phyloP scores from a whole-genome alignment of 441 rosid genomes.

The Raphanus hybrid region DNA sequence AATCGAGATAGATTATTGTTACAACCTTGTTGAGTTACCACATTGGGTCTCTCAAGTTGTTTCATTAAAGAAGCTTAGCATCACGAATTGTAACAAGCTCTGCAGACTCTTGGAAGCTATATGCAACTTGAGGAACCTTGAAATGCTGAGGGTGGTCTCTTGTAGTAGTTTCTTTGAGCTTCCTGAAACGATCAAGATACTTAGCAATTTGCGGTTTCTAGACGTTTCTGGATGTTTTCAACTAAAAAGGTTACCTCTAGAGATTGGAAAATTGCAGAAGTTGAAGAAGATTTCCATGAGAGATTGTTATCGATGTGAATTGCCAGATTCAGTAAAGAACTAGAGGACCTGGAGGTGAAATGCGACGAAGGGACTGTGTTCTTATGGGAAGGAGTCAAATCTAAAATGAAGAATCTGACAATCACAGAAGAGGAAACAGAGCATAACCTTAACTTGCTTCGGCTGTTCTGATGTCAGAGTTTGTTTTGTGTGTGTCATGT shows the following conservation, averaged over 20 bases:
- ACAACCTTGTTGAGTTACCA: background rate
- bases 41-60: background rate
- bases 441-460: too few species aligned
- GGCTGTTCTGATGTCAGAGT: too few species aligned
- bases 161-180: background rate
- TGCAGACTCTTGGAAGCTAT: background rate
- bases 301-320: background rate
- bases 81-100: background rate
- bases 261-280: background rate
- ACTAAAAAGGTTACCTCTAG: background rate
- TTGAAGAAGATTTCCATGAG: background rate
- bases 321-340: background rate
- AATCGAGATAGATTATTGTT: conserved; percentile 27
- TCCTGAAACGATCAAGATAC: background rate
- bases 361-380: background rate
- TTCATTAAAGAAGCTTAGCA: background rate
- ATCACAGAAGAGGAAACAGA: too few species aligned
- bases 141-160: background rate
- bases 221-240: background rate
- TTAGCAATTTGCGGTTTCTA: background rate
- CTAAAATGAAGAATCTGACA: too few species aligned
- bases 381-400: background rate
- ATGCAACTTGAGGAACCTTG: background rate
- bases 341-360: background rate
- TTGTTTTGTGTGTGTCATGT: too few species aligned